Evolutionary conservation across 176 grass and related monocot species (phyloP).

Genomic region (Oryza coarctata): DNA sequence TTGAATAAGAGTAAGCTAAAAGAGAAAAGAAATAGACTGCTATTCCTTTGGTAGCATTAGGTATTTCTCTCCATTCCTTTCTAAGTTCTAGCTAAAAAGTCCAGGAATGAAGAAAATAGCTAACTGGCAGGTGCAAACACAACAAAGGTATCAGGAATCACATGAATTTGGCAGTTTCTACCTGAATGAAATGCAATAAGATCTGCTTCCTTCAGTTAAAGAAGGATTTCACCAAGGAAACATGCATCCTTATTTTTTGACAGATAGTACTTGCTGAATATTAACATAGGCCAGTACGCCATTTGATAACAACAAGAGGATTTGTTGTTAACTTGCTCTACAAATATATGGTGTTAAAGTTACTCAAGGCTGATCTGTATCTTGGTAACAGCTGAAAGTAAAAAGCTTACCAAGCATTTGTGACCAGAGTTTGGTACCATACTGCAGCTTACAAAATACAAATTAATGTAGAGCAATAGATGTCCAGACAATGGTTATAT

Average conservation of each 20-base stretch:
- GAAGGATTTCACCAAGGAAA: not conserved
- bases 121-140: not conserved
- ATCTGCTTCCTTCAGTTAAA: not conserved
- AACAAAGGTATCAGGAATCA: not conserved
- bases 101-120: not conserved
- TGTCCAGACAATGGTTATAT: not conserved
- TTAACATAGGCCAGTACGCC: not conserved
- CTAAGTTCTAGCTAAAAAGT: not conserved
- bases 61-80: not conserved
- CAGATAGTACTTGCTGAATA: not conserved
- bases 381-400: slow-evolving; percentile 1
- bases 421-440: not conserved
- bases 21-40: not conserved
- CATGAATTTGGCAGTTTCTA: not conserved
- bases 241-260: not conserved
- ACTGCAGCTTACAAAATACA: not conserved
- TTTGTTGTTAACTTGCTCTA: not conserved
- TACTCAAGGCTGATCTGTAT: not conserved
- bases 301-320: not conserved
- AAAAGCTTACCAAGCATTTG: slow-evolving; percentile 16
- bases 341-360: not conserved
- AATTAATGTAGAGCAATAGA: not conserved
- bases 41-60: not conserved
- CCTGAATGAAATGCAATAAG: not conserved
- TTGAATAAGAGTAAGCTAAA: not conserved